Evolutionary conservation across 2,329 filamentous ascomycete species (phyloP).

Genomic region (Claviceps citrina): DNA sequence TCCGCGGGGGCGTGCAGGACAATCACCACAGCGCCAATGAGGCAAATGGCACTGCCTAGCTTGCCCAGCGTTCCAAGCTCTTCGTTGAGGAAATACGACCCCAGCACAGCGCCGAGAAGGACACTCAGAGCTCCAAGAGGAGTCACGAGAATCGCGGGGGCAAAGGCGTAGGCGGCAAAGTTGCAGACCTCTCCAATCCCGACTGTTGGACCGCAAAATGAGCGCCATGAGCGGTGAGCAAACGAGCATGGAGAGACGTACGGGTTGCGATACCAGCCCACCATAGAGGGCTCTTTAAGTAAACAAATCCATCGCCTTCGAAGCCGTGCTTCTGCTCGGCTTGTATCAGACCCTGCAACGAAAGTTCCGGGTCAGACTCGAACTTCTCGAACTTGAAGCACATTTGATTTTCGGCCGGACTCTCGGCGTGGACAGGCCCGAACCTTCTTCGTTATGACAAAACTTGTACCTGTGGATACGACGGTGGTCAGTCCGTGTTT

Average conservation of each 20-base stretch:
- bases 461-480: conserved; percentile 58
- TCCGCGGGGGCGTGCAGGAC: conserved; percentile 94
- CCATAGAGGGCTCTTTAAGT: conserved; percentile 89
- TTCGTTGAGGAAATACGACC: conserved; percentile 87
- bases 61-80: conserved; percentile 81
- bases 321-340: conserved; percentile 86
- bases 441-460: conserved; percentile 95
- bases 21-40: conserved; percentile 93
- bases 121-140: conserved; percentile 88
- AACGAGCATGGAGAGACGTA: conserved; percentile 29
- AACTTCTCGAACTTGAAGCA: too few relatives aligned
- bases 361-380: not conserved
- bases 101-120: conserved; percentile 83
- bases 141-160: conserved; percentile 94
- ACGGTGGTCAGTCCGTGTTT: conserved; percentile 12
- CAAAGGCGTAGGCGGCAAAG: conserved; percentile 95
- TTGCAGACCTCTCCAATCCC: conserved; percentile 88
- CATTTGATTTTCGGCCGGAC: too few relatives aligned
- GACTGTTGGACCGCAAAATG: conserved; percentile 37
- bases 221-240: not conserved
- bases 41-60: conserved; percentile 86
- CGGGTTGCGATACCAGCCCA: conserved; percentile 87
- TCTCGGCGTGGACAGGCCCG: not conserved
- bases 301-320: conserved; percentile 89
- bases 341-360: conserved; percentile 66